Evolutionary conservation across 176 grass and related monocot genomes (phyloP).

Genomic region (Sorghum bicolor): DNA sequence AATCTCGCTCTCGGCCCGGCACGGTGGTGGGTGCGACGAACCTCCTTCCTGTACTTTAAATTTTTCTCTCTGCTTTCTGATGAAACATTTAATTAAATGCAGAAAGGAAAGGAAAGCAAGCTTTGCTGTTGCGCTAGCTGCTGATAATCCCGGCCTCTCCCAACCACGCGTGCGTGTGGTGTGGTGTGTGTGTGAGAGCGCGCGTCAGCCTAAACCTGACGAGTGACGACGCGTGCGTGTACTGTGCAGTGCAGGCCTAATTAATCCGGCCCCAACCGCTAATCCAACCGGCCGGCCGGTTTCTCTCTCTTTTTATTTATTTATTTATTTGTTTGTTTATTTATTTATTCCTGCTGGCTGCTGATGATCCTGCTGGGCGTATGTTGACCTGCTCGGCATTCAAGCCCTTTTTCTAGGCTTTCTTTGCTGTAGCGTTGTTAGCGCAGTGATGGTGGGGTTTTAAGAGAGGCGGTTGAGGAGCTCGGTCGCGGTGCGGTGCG

Average conservation of each 20-base stretch:
- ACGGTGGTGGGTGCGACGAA: constrained; percentile 36
- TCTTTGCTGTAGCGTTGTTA: background rate
- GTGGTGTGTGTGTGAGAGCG: background rate
- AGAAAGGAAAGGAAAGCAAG: background rate
- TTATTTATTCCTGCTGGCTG: too few relatives aligned
- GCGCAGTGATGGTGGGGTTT: background rate
- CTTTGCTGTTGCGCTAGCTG: background rate
- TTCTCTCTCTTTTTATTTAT: background rate
- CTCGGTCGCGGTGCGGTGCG: background rate
- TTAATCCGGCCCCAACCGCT: constrained; percentile 8
- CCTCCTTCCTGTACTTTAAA: background rate
- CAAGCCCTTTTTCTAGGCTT: background rate
- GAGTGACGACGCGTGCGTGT: background rate
- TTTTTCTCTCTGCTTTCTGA: background rate
- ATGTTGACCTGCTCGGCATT: background rate
- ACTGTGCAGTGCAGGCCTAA: constrained; percentile 8
- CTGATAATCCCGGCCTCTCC: background rate
- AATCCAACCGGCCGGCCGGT: background rate
- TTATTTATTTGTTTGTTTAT: too few relatives aligned
- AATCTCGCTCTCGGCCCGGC: background rate
- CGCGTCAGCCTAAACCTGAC: background rate
- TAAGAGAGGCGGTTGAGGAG: constrained; percentile 14
- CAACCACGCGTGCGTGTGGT: background rate
- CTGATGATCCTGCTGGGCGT: background rate
- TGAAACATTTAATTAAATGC: constrained; percentile 6